Base-by-base conservation (phyloP, 2,329 filamentous ascomycete genomes). In the Pleurostoma richardsiae region DNA sequence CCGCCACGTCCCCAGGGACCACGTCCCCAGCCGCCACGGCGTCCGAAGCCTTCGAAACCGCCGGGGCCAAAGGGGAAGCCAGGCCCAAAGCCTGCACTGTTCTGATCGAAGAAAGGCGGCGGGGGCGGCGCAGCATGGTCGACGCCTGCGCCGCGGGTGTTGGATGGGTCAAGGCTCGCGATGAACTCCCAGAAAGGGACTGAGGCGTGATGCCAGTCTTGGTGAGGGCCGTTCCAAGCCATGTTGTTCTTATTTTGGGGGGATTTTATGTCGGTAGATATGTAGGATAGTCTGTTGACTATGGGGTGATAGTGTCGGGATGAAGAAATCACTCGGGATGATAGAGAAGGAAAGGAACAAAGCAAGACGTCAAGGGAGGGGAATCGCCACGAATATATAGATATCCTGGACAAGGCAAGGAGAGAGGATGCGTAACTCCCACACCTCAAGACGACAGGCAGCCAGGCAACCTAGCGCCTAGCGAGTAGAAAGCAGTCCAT, bases 141-240 rank as follows among this genome's bases (percentile, higher is more conserved):
- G 46, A 70, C 63, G 41, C 69, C 67, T 19, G 59, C 58, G 39
- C 69, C 66, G 33, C 60, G 53, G 39, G 47, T 46, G 38, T 56
- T 55, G 39, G 55, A 58, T 27, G 63, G 60, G 49, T 65, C 60
- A 30, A 66, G 51, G 27, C 59, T 57, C 49, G 62, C 62, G 52
- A 69, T 42, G 46, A 68, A 70, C 46, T 70, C 60, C 58, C 58
- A 59, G 29, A 61, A 59, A 49, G 28, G 43, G 43, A 19, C 31
- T 30, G 29, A 30, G 29, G 19, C 19, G 30, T 10, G 39, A 41
- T 29, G 41, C 42, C 27, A 29, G 41, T 42, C 30, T 19, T 19
- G 19, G 39, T 27, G 44, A 11, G 36, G 29, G 19, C 42, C 33
- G 30, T 43, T 43, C 40, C 46, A 48, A 39, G 42, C 39, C 47